A percentile compares a stretch with the other conserved stretches of the same genome.
Conservation (phyloP, 768 basidiomycete species). For the Suillus spraguei region DNA sequence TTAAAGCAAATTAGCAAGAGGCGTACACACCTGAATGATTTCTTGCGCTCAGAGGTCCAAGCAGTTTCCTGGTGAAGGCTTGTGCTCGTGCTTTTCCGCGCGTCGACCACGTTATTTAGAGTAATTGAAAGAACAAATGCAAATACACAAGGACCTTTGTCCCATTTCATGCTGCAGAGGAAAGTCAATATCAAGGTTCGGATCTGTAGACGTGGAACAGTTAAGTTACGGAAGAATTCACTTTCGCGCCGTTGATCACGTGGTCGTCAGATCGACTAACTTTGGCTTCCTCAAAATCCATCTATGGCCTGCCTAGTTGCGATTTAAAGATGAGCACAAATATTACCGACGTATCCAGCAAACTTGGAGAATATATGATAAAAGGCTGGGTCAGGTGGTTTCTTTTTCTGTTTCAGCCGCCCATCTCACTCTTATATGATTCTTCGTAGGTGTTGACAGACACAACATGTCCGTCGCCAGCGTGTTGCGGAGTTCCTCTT, state of each 20-base stretch:
- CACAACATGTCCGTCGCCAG: constrained; percentile 53
- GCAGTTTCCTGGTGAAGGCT: constrained; percentile 26
- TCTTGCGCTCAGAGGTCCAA: constrained; percentile 63
- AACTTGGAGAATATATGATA: constrained; percentile 71
- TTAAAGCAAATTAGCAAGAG: not conserved
- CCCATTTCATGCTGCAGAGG: constrained; percentile 39
- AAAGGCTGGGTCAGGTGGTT: constrained; percentile 66
- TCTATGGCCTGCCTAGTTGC: not conserved
- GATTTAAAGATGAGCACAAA: constrained; percentile 46
- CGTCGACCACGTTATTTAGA: constrained; percentile 32
- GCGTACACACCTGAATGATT: constrained; percentile 53
- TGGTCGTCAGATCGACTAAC: not conserved
- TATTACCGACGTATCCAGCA: constrained; percentile 58
- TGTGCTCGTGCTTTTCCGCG: constrained; percentile 13
- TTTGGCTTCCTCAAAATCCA: constrained; percentile 8
- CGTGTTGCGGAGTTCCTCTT: constrained; percentile 65
- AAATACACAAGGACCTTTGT: constrained; percentile 50
- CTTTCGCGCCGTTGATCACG: constrained; percentile 6
- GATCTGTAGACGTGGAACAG: constrained; percentile 39
- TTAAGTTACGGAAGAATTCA: not conserved
- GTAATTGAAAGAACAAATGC: constrained; percentile 41
- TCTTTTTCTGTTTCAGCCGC: not conserved
- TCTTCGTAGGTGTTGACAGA: constrained; percentile 62
- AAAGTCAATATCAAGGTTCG: not conserved
- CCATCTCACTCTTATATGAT: constrained; percentile 8